Evolutionary conservation across 129 eudicot species (phyloP).

Genomic region (Ambrosia artemisiifolia): DNA sequence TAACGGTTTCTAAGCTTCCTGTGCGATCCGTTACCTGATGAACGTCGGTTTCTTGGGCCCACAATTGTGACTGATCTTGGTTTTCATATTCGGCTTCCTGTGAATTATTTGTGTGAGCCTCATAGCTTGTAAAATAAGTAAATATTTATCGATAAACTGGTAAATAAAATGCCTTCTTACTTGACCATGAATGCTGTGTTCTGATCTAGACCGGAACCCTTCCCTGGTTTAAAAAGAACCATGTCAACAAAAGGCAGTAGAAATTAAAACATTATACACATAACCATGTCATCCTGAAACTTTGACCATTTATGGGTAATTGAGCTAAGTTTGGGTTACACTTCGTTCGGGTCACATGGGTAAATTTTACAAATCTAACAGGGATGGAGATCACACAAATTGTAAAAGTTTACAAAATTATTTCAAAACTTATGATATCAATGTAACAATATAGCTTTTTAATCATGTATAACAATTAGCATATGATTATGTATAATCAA

Average conservation of each 20-base stretch:
- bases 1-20: slow-evolving; percentile 36
- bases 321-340: neutral
- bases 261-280: neutral
- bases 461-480: neutral
- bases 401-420: neutral
- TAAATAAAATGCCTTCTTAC: slow-evolving; percentile 69
- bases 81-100: slow-evolving; percentile 57
- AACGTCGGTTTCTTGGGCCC: slow-evolving; percentile 41
- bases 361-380: neutral
- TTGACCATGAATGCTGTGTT: slow-evolving; percentile 67
- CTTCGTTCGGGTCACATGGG: neutral
- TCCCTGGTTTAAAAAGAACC: slow-evolving; percentile 56
- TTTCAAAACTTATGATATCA: neutral
- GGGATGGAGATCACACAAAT: neutral
- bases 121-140: slow-evolving; percentile 39
- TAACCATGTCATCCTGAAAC: neutral
- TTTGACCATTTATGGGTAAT: neutral
- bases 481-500: neutral
- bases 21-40: slow-evolving; percentile 41
- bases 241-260: neutral
- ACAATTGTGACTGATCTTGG: slow-evolving; percentile 40
- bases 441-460: neutral
- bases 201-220: slow-evolving; percentile 82
- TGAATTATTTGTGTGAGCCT: slow-evolving; percentile 35
- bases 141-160: slow-evolving; percentile 25